Evolutionary conservation across 2,329 filamentous ascomycete genomes (phyloP), one percentile per base, ranked within the genome.

Genomic region (Talaromyces albobiverticillius): DNA sequence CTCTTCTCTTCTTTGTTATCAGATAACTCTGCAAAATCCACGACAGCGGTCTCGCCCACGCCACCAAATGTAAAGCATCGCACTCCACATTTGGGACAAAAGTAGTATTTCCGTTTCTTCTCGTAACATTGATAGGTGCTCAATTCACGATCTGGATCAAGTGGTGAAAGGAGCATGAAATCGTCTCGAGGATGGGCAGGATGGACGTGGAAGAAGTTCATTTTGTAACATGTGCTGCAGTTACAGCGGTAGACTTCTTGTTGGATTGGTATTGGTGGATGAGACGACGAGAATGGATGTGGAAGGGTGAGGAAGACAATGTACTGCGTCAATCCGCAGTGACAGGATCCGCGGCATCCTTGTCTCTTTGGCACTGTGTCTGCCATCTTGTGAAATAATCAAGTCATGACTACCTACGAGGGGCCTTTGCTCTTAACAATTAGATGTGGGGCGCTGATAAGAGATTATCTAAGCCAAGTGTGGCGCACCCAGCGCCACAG

Each of bases 251-350:
- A 36, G 14, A 36, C 13, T 45, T 45, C 22, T 25, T 45, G 41
- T 25, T 25, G 41, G 41, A 14, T 45, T 45, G 18, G 25, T n/a
- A 20, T 14, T 16, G 41, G 41, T 23, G 41, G 41, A 45, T 29
- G 22, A 45, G 41, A 23, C 41, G 26, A 48, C n/a, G 46, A 48
- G 46, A 36, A 36, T n/a, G 46, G 20, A 36, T 32, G 20, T 32
- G 32, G 46, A 48, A 48, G 46, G 26, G 20, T 32, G 32, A 36
- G 46, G 26, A 48, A 48, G 32, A 48, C 26, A 13, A 48, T 26
- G 41, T 25, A 45, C 41, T 45, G 41, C 41, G 41, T 45, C 22
- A 45, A 26, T 45, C 41, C 41, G 41, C 41, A 45, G 41, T 45
- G 41, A 45, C 41, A 45, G 41, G 41, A 45, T 45, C 41, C 41